Evolutionary conservation across 306 rosid genomes (phyloP).

Genomic region (Dalbergia cochinchinensis): DNA sequence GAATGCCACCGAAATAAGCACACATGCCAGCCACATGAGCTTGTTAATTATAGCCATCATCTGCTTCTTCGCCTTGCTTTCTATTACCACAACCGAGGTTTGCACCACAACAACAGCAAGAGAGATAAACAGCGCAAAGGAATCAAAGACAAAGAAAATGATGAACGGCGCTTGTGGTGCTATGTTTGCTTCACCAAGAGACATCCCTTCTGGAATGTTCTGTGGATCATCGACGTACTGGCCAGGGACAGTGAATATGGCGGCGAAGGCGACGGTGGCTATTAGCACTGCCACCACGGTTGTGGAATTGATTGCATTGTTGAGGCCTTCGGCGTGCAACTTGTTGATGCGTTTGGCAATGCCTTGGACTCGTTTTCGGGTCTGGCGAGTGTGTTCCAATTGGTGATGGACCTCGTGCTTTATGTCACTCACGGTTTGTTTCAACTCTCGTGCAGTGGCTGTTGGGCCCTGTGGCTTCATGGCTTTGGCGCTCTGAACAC

Average conservation of each 20-base stretch:
- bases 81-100: conserved; percentile 92
- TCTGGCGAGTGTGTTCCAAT: conserved; percentile 93
- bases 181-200: conserved; percentile 91
- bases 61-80: conserved; percentile 98
- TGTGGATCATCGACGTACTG: conserved; percentile 76
- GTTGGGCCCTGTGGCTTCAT: conserved; percentile 61
- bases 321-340: conserved; percentile 91
- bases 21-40: conserved; percentile 98
- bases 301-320: conserved; percentile 96
- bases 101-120: conserved; percentile 97
- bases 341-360: conserved; percentile 95
- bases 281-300: conserved; percentile 97
- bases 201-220: conserved; percentile 58
- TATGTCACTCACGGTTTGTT: conserved; percentile 95
- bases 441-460: conserved; percentile 78
- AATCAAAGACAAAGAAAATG: conserved; percentile 82
- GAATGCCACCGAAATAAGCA: conserved; percentile 81
- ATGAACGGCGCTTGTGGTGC: conserved; percentile 68
- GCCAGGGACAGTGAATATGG: conserved; percentile 93
- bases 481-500: conserved; percentile 74
- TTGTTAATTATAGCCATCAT: conserved; percentile 98
- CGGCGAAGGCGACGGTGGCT: conserved; percentile 97
- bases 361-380: conserved; percentile 92
- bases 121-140: conserved; percentile 91
- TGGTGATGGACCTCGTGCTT: conserved; percentile 94